Percentiles rank a stretch among this genome's conserved stretches.
phyloP scores from a whole-genome alignment of 108 stramenopile species.

The Cyclotella baltica region DNA sequence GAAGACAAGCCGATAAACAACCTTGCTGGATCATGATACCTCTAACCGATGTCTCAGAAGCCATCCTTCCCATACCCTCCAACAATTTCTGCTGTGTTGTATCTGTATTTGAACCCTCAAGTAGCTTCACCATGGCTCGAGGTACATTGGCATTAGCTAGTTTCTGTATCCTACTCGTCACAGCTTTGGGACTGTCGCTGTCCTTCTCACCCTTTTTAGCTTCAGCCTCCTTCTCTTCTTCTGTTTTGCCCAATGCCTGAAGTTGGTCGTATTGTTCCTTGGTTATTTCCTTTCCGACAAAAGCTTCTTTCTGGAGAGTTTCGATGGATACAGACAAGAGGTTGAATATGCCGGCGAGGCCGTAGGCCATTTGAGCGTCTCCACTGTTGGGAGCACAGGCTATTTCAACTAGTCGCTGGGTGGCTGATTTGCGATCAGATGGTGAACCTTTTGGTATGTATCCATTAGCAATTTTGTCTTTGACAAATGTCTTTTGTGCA shows the following conservation, averaged over 20 bases:
- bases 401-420: slow-evolving; percentile 82
- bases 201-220: slow-evolving; percentile 63
- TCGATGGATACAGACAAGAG: slow-evolving; percentile 85
- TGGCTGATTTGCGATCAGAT: slow-evolving; percentile 51
- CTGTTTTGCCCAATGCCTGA: slow-evolving; percentile 82
- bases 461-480: slow-evolving; percentile 92
- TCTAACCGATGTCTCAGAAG: slow-evolving; percentile 80
- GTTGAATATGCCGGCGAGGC: slow-evolving; percentile 87
- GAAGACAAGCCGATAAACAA: slow-evolving; percentile 82
- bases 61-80: slow-evolving; percentile 82
- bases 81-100: slow-evolving; percentile 78
- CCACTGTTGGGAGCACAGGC: slow-evolving; percentile 66
- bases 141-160: slow-evolving; percentile 88
- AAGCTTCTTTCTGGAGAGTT: slow-evolving; percentile 88
- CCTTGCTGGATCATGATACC: slow-evolving; percentile 97
- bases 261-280: slow-evolving; percentile 97
- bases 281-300: slow-evolving; percentile 92
- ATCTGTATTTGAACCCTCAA: slow-evolving; percentile 83
- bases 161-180: slow-evolving; percentile 71
- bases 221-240: slow-evolving; percentile 79
- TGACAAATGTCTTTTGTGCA: slow-evolving; percentile 84
- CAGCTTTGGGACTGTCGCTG: slow-evolving; percentile 68
- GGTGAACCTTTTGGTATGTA: slow-evolving; percentile 53
- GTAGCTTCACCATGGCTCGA: slow-evolving; percentile 81
- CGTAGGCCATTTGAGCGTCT: slow-evolving; percentile 79